Evolutionary conservation across 495 filamentous ascomycete genomes (phyloP).

Genomic region (Aspergillus kassunensis): DNA sequence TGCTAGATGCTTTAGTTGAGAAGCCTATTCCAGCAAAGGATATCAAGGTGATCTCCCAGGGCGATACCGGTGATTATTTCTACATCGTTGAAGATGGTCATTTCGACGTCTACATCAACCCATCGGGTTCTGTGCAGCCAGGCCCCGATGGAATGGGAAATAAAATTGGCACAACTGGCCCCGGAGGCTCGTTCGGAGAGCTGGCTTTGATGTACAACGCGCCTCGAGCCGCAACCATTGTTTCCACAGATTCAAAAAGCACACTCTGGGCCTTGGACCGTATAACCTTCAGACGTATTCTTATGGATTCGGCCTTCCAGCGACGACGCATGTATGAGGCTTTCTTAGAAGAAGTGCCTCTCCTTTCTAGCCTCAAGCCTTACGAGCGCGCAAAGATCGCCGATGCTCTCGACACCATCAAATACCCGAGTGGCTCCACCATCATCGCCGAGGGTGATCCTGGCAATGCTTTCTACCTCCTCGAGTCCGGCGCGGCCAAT

Average conservation of each 20-base stretch:
- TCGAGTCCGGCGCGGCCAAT: conserved; percentile 86
- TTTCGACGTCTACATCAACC: conserved; percentile 90
- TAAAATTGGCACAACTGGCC: conserved; percentile 75
- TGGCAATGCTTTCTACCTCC: conserved; percentile 86
- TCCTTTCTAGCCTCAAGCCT: conserved; percentile 76
- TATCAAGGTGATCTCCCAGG: conserved; percentile 95
- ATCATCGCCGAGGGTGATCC: conserved; percentile 93
- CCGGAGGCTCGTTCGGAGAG: conserved; percentile 96
- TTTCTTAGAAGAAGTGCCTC: conserved; percentile 93
- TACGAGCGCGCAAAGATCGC: conserved; percentile 97
- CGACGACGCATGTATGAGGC: conserved; percentile 94
- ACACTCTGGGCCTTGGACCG: conserved; percentile 93
- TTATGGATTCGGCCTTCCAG: conserved; percentile 97
- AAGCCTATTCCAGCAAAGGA: conserved; percentile 92
- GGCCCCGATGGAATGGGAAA: conserved; percentile 81
- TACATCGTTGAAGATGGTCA: conserved; percentile 90
- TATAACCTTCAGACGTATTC: conserved; percentile 92
- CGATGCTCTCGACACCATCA: conserved; percentile 87
- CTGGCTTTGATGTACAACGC: conserved; percentile 98
- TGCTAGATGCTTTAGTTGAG: conserved; percentile 87
- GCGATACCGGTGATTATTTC: conserved; percentile 95
- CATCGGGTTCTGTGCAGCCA: conserved; percentile 70
- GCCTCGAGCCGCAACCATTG: conserved; percentile 92
- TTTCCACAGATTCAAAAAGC: conserved; percentile 72
- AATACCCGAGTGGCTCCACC: conserved; percentile 69